Base-by-base conservation (phyloP, 202 grass and related monocot species). In the Panicum virgatum region DNA sequence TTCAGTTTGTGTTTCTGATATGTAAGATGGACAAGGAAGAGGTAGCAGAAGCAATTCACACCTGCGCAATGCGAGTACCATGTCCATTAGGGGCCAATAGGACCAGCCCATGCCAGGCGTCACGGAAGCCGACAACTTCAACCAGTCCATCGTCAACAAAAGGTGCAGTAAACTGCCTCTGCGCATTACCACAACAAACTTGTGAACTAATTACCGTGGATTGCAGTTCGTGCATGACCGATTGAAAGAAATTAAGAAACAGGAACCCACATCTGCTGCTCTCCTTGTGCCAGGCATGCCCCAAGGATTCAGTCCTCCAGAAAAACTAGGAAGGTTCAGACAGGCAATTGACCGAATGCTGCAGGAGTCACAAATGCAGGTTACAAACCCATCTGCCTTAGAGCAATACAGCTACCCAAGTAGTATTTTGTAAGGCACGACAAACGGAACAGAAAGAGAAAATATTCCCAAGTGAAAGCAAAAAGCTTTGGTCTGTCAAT, bases 301-400 rank as follows among this genome's bases (percentile, higher is more conserved):
- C 90, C 96, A 98, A 48, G 96, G 96, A 83, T 98, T 95, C 23
- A 98, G 68, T n/a, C 96, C 96, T 74, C 96, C 96, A 57, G 96
- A 98, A 85, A 98, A 95, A 80, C 96, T 98, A 44, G 96, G 96
- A 48, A 98, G 87, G 58, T 98, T 98, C 51, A 98, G 77, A 73
- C 96, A 98, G 58, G 95, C 59, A 8, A 98, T 90, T 27, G 96
- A 98, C 56, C 88, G 85, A 32, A 98, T 98, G 68, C 96, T 98
- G 90, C 56, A 38, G 80, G 71, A 66, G 29, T 57, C 56, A 70
- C 45, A 83, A 38, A 64, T 56, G 16, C 18, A 56, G 0, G 74
- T 88, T 80, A 84, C 32, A 34, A 3, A 34, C 32, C 32, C 32
- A 34, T 34, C 32, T 34, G 32, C 32, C 32, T 34, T 34, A 3